These are phyloP conservation scores for Alternaria postmessia DNA, from an alignment of 2,329 filamentous ascomycete species.

Conservation along the genomic window DNA sequence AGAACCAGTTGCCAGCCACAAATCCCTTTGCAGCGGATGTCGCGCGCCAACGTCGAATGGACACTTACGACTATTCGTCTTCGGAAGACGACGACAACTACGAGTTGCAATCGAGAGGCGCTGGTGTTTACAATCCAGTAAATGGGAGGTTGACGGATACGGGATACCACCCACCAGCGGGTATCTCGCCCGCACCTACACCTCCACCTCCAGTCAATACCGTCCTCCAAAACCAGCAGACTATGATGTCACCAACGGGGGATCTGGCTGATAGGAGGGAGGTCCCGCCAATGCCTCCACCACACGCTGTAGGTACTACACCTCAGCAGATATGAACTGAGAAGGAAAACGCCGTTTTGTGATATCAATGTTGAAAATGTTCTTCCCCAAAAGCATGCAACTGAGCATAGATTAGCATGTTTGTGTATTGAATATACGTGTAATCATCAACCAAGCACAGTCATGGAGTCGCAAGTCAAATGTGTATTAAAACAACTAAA, in stretches of 20 bases:
- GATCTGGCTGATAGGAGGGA: conserved; percentile 42
- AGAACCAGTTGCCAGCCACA: conserved; percentile 41
- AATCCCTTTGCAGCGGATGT: conserved; percentile 43
- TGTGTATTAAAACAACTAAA: conserved; percentile 3
- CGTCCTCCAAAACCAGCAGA: conserved; percentile 17
- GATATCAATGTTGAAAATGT: not conserved
- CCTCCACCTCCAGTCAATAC: conserved; percentile 38
- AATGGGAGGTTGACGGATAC: conserved; percentile 45
- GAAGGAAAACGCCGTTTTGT: not conserved
- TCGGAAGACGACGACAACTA: conserved; percentile 51
- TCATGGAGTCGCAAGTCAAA: not conserved
- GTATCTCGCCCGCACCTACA: conserved; percentile 42
- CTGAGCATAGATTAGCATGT: not conserved
- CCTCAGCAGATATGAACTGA: conserved; percentile 36
- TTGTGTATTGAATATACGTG: conserved; percentile 3
- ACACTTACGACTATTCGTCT: conserved; percentile 50
- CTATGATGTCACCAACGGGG: conserved; percentile 32
- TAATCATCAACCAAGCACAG: not conserved
- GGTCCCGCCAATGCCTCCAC: conserved; percentile 34
- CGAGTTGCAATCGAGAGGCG: conserved; percentile 42
- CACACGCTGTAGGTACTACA: conserved; percentile 41
- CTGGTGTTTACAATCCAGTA: conserved; percentile 44
- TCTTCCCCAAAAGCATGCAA: not conserved
- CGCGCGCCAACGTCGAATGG: conserved; percentile 38
- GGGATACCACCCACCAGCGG: conserved; percentile 44